Percentiles rank a stretch among this genome's conserved stretches.
These are phyloP conservation scores for Escallonia rubra DNA, from an alignment of 129 eudicot genomes.

Conservation along the genomic window DNA sequence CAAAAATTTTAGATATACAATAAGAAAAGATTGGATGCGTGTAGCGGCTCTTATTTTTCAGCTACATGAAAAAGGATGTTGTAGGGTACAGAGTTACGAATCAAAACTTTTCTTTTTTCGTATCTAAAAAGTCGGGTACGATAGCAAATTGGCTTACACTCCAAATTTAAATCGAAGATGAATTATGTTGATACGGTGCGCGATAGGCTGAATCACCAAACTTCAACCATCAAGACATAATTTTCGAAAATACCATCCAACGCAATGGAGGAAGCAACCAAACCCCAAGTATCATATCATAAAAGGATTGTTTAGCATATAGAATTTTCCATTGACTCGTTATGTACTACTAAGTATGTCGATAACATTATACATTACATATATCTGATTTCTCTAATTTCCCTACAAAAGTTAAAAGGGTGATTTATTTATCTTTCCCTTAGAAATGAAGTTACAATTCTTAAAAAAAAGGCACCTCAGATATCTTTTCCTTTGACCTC, in stretches of 20 bases:
- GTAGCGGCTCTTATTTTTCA: too few relatives aligned
- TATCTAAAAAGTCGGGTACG: too few relatives aligned
- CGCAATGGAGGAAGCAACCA: not conserved
- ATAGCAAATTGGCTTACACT: too few relatives aligned
- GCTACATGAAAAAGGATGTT: too few relatives aligned
- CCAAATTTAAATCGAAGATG: too few relatives aligned
- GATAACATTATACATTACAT: not conserved
- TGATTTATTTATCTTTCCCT: not conserved
- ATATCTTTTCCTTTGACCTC: slow-evolving; percentile 22
- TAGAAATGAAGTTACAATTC: not conserved
- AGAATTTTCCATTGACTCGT: not conserved
- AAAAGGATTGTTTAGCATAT: not conserved
- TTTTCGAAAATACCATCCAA: not conserved
- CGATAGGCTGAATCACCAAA: not conserved
- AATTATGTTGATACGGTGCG: too few relatives aligned
- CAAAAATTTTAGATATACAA: too few relatives aligned
- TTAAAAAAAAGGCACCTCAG: slow-evolving; percentile 13
- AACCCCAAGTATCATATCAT: not conserved
- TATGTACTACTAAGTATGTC: too few relatives aligned
- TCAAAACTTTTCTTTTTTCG: too few relatives aligned
- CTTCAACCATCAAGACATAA: not conserved
- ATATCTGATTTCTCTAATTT: not conserved
- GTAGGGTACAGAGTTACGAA: too few relatives aligned
- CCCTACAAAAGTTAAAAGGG: not conserved
- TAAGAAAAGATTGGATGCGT: too few relatives aligned